Evolutionary conservation across 345 rosid genomes (phyloP).

Genomic region (Geranium rotundifolium): DNA sequence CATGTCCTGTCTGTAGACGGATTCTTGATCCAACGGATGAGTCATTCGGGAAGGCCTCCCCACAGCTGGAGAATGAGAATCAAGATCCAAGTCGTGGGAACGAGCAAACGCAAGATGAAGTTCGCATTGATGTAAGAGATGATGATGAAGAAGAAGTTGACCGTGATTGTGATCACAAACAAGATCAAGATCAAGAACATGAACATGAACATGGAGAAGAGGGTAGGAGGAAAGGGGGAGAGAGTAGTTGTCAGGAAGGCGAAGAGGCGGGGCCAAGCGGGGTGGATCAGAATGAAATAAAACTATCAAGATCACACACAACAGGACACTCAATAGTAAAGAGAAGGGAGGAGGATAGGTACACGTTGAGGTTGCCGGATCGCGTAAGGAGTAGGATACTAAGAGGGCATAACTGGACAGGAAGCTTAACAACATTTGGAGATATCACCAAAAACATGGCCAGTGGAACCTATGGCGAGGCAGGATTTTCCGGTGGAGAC

Average conservation of each 20-base stretch:
- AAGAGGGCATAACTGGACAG: slow-evolving; percentile 31
- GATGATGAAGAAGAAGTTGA: too few relatives aligned
- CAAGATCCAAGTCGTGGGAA: too few relatives aligned
- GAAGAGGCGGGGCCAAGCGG: neutral
- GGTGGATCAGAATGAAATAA: slow-evolving; percentile 5
- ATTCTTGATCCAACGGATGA: slow-evolving; percentile 31
- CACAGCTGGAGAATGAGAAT: neutral
- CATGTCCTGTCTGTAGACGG: slow-evolving; percentile 65
- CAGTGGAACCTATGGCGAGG: too few relatives aligned
- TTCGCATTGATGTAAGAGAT: too few relatives aligned
- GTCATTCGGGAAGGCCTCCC: too few relatives aligned
- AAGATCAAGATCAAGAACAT: too few relatives aligned
- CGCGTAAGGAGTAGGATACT: slow-evolving; percentile 35
- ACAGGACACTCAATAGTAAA: slow-evolving; percentile 63
- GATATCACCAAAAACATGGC: slow-evolving; percentile 16
- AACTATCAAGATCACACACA: slow-evolving; percentile 50
- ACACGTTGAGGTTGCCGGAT: slow-evolving; percentile 45
- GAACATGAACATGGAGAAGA: too few relatives aligned
- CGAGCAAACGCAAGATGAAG: too few relatives aligned
- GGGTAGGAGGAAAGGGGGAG: too few relatives aligned
- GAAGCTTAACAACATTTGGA: slow-evolving; percentile 50
- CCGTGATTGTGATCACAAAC: too few relatives aligned
- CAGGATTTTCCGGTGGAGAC: too few relatives aligned
- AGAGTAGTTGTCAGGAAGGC: slow-evolving; percentile 11
- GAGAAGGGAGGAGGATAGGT: slow-evolving; percentile 36